A percentile compares a stretch with the other conserved stretches of the same genome.
These are phyloP conservation scores for Tylopilus sp. DNA, from an alignment of 768 basidiomycete genomes.

Conservation along the genomic window DNA sequence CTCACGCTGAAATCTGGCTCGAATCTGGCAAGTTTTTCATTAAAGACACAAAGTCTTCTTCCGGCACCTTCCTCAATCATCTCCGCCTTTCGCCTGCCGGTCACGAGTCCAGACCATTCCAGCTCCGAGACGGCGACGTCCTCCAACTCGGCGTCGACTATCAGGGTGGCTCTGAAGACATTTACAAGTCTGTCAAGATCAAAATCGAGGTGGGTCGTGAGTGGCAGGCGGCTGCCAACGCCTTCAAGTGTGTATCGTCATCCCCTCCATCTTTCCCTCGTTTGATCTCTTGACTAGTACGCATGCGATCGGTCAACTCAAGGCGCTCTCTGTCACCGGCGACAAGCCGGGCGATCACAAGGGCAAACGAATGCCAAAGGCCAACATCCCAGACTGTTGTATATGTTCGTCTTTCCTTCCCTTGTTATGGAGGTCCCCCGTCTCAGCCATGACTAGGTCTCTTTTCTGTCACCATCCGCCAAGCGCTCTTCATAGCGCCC, in stretches of 20 bases:
- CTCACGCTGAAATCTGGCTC: constrained; percentile 94
- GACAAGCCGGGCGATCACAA: constrained; percentile 19
- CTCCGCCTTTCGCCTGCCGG: constrained; percentile 83
- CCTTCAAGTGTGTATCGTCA: constrained; percentile 61
- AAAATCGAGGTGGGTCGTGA: constrained; percentile 85
- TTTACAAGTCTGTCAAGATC: constrained; percentile 97
- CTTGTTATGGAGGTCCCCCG: no score
- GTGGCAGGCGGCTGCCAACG: constrained; percentile 87
- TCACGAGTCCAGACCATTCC: constrained; percentile 70
- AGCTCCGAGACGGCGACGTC: constrained; percentile 90
- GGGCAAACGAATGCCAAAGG: constrained; percentile 33
- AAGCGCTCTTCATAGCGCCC: constrained; percentile 95
- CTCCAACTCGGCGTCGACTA: constrained; percentile 96
- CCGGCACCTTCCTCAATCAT: constrained; percentile 95
- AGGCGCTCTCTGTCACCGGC: constrained; percentile 52
- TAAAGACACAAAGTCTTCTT: constrained; percentile 83
- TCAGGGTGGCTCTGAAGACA: constrained; percentile 95
- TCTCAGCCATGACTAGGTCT: constrained; percentile 38
- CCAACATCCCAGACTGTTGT: constrained; percentile 78
- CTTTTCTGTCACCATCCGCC: constrained; percentile 89
- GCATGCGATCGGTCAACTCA: constrained; percentile 78
- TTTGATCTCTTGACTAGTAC: constrained; percentile 41
- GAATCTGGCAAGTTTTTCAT: constrained; percentile 76
- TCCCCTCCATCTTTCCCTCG: background rate
- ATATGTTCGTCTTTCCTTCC: constrained; percentile 61